Base-by-base conservation (phyloP, 2,329 filamentous ascomycete genomes). In the Colletotrichum incanum region DNA sequence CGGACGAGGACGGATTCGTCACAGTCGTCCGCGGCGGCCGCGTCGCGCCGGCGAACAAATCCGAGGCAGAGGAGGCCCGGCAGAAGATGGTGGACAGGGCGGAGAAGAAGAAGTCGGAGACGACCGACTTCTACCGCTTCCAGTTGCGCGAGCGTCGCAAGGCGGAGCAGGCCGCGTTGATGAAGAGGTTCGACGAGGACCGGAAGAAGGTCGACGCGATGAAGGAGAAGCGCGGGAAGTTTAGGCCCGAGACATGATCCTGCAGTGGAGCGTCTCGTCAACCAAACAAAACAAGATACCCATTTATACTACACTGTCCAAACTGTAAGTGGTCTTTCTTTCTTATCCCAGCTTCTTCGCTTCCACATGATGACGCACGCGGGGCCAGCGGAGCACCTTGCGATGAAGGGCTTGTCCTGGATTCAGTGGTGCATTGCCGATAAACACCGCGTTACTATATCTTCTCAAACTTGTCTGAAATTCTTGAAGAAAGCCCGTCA, bases 1-100 rank as follows among this genome's bases (percentile, higher is more conserved):
- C 96, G 0, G 96, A 99, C 81, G 95, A 94, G 78, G 96, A 99
- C 81, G 96, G 96, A 2, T 99, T 99, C 80, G 89, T 98, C 60
- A 98, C 95, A 4, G 96, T 99, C 31, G 93, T 92, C 1, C 89
- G 93, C 66, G 95, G 95, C 34, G 93, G 93, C 49, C 86, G 92
- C 70, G 87, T 87, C 8, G 93, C 92, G n/a, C 91, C 94, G 1
- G 95, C 93, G 1, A 89, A 92, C 66, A 88, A 91, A 73, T 92
- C 92, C 76, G 94, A 93, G 77, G 90, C 91, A 50, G 89, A 91
- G 77, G 89, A 90, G 76, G 87, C 87, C 58, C 84, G 83, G 72
- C 84, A 84, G 77, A 88, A 86, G 81, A 88, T 91, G 85, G 84
- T 90, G 78, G 90, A 93, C 80, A 89, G 91, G 82, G 87, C 87